Evolutionary conservation across 2,329 filamentous ascomycete genomes (phyloP).

Genomic region (Arthrobotrys iridis): DNA sequence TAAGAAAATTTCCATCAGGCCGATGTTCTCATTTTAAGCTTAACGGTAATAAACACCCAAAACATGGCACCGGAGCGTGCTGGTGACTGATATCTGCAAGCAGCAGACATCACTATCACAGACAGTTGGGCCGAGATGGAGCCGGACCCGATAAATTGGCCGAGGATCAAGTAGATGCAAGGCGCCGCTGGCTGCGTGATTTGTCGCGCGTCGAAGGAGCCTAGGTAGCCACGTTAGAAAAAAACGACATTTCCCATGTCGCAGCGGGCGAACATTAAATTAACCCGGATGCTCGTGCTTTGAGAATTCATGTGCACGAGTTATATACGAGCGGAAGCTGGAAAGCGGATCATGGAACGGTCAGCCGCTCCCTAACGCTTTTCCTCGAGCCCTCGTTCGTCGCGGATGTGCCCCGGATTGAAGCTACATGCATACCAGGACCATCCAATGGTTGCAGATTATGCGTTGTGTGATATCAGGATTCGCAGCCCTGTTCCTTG

Average conservation of each 20-base stretch:
- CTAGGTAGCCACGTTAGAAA: slow-evolving; percentile 31
- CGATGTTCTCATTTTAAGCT: slow-evolving; percentile 30
- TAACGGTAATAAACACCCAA: slow-evolving; percentile 44
- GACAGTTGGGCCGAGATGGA: slow-evolving; percentile 48
- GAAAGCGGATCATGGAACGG: slow-evolving; percentile 26
- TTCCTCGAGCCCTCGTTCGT: slow-evolving; percentile 39
- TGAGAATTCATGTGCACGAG: slow-evolving; percentile 26
- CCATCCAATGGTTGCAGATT: slow-evolving; percentile 30
- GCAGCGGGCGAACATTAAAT: slow-evolving; percentile 10
- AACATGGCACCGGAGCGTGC: slow-evolving; percentile 43
- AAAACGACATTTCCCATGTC: slow-evolving; percentile 17
- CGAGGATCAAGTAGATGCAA: slow-evolving; percentile 17
- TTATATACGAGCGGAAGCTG: slow-evolving; percentile 38
- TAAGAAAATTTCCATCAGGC: background rate
- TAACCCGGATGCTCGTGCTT: slow-evolving; percentile 8
- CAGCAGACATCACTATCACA: slow-evolving; percentile 42
- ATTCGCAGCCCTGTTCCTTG: slow-evolving; percentile 1
- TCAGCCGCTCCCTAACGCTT: slow-evolving; percentile 23
- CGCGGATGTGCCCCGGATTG: slow-evolving; percentile 51
- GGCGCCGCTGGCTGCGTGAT: slow-evolving; percentile 31
- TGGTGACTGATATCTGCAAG: slow-evolving; percentile 48
- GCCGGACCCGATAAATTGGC: slow-evolving; percentile 38
- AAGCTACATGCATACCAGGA: slow-evolving; percentile 40
- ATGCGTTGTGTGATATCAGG: slow-evolving; percentile 51
- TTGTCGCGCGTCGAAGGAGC: slow-evolving; percentile 36